Evolutionary conservation across 1,139 yeast species (phyloP).

Genomic region (Nakaseomyces kungkrabaensis): DNA sequence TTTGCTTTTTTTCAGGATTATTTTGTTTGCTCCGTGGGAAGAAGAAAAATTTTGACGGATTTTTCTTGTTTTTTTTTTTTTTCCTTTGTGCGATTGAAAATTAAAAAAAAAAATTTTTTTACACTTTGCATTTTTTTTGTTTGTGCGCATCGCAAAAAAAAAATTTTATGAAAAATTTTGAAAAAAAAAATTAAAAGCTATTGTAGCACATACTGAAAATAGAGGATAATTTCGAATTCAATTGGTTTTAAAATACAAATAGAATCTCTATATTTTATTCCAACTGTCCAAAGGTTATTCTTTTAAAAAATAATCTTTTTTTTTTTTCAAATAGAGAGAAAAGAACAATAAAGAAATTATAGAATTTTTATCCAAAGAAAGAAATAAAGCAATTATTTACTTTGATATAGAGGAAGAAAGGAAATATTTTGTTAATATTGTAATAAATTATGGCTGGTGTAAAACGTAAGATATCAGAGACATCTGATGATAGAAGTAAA

Average conservation of each 20-base stretch:
- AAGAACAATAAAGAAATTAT: neutral
- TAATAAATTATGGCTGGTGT: conserved; percentile 3
- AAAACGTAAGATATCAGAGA: conserved; percentile 12
- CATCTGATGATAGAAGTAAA: conserved; percentile 3
- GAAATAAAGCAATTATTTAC: too few relatives aligned
- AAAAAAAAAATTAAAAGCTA: neutral
- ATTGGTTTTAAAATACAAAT: too few relatives aligned
- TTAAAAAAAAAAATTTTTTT: neutral
- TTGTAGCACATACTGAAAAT: too few relatives aligned
- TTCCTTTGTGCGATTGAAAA: too few relatives aligned
- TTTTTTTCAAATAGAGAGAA: conserved; percentile 2
- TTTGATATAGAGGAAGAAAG: neutral
- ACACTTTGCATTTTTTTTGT: neutral
- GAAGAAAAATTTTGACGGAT: too few relatives aligned
- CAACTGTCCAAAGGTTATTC: too few relatives aligned
- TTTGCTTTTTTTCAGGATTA: too few relatives aligned
- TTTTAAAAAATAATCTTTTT: neutral
- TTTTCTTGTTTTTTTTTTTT: too few relatives aligned
- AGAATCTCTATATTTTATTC: too few relatives aligned
- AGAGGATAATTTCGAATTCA: too few relatives aligned
- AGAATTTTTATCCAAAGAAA: neutral
- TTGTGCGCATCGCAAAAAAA: neutral
- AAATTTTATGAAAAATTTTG: neutral
- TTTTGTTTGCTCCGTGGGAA: too few relatives aligned
- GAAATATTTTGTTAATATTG: neutral